Percentiles rank a stretch among this genome's conserved stretches.
Conservation (phyloP, 192 early-diverging fungal species). For the Coemansia erecta region DNA sequence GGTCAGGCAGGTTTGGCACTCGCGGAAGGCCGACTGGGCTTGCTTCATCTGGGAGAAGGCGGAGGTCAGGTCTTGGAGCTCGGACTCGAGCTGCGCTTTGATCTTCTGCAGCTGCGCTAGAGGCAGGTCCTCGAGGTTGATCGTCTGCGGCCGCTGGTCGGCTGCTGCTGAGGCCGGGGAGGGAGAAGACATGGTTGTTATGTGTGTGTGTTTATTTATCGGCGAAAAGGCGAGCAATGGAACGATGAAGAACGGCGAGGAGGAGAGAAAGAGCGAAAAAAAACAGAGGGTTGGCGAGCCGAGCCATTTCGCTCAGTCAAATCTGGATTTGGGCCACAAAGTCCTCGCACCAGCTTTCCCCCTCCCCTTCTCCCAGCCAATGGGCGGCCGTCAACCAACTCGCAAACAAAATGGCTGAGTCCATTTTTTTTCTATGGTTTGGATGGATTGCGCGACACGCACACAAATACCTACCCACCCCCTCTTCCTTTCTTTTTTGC, state of each 20-base stretch:
- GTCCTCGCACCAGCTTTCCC: no score
- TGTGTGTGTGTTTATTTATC: neutral
- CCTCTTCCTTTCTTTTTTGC: slow-evolving; percentile 2
- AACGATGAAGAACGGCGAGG: no score
- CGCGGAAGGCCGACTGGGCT: slow-evolving; percentile 82
- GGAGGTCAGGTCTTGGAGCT: slow-evolving; percentile 78
- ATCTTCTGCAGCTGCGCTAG: slow-evolving; percentile 79
- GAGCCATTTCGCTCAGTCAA: no score
- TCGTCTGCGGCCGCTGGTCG: slow-evolving; percentile 40
- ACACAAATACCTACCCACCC: neutral
- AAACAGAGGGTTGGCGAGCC: neutral
- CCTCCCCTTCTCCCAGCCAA: no score
- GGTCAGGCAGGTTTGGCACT: slow-evolving; percentile 75
- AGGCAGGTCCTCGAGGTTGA: slow-evolving; percentile 82
- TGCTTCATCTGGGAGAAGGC: slow-evolving; percentile 87
- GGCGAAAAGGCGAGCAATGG: no score
- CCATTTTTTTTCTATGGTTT: no score
- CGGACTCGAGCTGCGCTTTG: slow-evolving; percentile 84
- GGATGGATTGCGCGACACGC: neutral
- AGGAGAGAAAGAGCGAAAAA: neutral
- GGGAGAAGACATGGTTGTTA: neutral
- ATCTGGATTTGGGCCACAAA: no score
- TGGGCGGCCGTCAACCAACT: no score
- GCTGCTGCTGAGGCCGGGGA: slow-evolving; percentile 8
- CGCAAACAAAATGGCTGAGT: no score